Base-by-base conservation (phyloP, 371 early-diverging fungal species). In the Mortierella sp. region DNA sequence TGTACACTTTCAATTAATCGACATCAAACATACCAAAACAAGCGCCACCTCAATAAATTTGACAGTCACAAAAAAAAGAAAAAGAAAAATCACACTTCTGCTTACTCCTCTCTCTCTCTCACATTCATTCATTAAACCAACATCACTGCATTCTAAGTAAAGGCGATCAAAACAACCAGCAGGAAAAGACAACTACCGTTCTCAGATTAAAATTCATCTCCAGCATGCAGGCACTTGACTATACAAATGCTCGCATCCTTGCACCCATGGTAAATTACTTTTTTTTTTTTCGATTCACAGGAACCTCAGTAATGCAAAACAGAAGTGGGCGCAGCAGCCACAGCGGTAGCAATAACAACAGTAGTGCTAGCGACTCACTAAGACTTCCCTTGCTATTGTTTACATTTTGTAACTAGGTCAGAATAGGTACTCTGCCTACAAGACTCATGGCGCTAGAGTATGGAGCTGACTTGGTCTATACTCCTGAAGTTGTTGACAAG, bases 381-480 rank as follows among this genome's bases (percentile, higher is more conserved):
- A 45, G 32, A 22, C n/a, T n/a, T n/a, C 28, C 20, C 12, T 28
- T 55, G 9, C 2, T 8, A 20, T 28, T 55, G 4, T 30, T 55
- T 16, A 14, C 20, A 32, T 18, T 1, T 35, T 28, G 8, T 12
- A 45, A 39, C 26, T 71, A 91, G 91, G 92, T 97, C 5, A 91
- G 98, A 37, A 88, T 96, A 22, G 96, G 97, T 32, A 93, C 96
- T 9, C 86, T 97, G 30, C 98, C 98, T 1, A 91, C 95, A 88
- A 88, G 98, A 24, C 84, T 96, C 70, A 75, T 96, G 71, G 90
- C 96, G 3, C 86, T 96, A 35, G 88, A 94, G 55, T 95, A 96
- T 72, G 97, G 97, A 1, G 98, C 98, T 45, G 97, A 97, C 84
- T 78, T 97, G 39, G 97, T 98, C 20, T 98, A 96, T 90, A 88